A percentile compares a stretch with the other conserved stretches of the same genome.
Evolutionary conservation across 495 filamentous ascomycete genomes (phyloP).

Genomic region (Aspergillus coremiiformis): DNA sequence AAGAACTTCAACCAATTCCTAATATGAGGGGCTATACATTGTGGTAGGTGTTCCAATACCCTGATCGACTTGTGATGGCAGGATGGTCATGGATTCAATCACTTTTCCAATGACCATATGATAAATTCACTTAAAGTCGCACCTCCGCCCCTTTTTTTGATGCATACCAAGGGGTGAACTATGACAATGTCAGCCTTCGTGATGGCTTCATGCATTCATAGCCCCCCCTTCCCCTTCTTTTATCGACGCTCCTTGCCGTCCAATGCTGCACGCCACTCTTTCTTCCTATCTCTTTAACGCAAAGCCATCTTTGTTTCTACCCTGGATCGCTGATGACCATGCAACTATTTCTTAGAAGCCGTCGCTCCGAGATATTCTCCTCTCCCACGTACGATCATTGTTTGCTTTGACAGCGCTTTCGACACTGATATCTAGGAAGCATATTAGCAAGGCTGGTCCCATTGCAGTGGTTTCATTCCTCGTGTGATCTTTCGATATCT

Average conservation of each 20-base stretch:
- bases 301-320: not conserved
- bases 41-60: conserved; percentile 1
- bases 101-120: not conserved
- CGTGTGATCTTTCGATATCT: not conserved
- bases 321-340: conserved; percentile 12
- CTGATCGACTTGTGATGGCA: not conserved
- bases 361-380: conserved; percentile 2
- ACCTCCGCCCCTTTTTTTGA: not conserved
- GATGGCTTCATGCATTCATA: conserved; percentile 7
- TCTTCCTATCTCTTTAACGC: not conserved
- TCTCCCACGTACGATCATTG: not conserved
- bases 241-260: conserved; percentile 1
- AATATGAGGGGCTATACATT: conserved; percentile 5
- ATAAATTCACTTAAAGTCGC: not conserved
- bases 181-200: conserved; percentile 6
- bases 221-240: conserved; percentile 1
- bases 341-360: conserved; percentile 8
- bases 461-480: conserved; percentile 12
- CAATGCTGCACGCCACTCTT: conserved; percentile 1
- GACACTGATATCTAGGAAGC: conserved; percentile 4
- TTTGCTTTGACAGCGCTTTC: conserved; percentile 1
- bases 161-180: conserved; percentile 5
- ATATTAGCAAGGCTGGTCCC: conserved; percentile 23
- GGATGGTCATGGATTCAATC: not conserved
- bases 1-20: too few species aligned